Conservation (phyloP, 306 rosid genomes). For the Vigna nakashimae region DNA sequence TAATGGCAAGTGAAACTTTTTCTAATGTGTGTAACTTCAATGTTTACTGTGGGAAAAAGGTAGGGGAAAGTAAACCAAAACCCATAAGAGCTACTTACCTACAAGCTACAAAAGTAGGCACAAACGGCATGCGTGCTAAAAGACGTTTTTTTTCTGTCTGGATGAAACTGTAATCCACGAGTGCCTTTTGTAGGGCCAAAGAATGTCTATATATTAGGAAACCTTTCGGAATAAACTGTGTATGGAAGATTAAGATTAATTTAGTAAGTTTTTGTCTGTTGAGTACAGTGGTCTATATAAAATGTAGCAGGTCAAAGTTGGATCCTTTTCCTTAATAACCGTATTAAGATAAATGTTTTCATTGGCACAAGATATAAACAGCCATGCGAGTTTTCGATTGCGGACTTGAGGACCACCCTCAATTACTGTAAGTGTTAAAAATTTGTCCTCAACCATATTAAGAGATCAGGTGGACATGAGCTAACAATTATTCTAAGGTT, state of each 20-base stretch:
- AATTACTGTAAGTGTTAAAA: not conserved
- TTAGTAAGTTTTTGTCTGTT: constrained; percentile 39
- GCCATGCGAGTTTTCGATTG: constrained; percentile 1
- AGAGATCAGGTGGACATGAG: not conserved
- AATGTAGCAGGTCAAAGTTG: not conserved
- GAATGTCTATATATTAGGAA: constrained; percentile 36
- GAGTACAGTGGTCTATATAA: constrained; percentile 21
- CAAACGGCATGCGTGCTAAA: constrained; percentile 32
- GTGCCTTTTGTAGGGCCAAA: constrained; percentile 32
- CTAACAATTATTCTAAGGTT: constrained; percentile 7
- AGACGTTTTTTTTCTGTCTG: constrained; percentile 41
- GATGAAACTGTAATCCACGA: constrained; percentile 40
- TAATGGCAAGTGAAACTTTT: constrained; percentile 44
- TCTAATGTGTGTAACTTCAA: constrained; percentile 55
- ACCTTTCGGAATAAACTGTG: constrained; percentile 31
- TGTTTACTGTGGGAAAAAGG: constrained; percentile 40
- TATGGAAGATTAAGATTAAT: constrained; percentile 23
- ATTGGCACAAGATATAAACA: constrained; percentile 1
- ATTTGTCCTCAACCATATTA: not conserved
- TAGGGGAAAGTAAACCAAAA: constrained; percentile 9
- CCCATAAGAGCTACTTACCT: constrained; percentile 31
- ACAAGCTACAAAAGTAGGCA: constrained; percentile 44
- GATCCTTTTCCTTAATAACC: not conserved
- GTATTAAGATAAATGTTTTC: constrained; percentile 28
- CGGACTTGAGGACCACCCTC: constrained; percentile 18